phyloP scores from a whole-genome alignment of 148 eudicot genomes.

The Cornus florida region DNA sequence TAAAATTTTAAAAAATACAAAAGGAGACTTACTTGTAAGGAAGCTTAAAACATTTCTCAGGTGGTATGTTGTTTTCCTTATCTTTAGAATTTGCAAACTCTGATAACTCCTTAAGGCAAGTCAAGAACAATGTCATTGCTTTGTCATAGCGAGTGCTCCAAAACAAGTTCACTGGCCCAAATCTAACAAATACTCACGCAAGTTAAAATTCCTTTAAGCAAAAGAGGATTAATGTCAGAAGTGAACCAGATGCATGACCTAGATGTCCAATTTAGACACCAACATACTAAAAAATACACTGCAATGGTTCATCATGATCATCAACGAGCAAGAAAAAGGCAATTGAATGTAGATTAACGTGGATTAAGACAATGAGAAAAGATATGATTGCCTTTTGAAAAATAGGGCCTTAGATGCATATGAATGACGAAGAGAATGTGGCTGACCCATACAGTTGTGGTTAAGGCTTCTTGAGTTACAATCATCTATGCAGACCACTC shows the following conservation, averaged over 20 bases:
- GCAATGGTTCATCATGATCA: background rate
- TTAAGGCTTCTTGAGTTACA: background rate
- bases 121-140: constrained; percentile 94
- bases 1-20: background rate
- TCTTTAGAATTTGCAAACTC: constrained; percentile 91
- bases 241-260: constrained; percentile 5
- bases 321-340: background rate
- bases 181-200: constrained; percentile 37
- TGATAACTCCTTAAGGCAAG: constrained; percentile 95
- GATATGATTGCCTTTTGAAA: background rate
- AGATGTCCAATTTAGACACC: background rate
- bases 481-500: background rate
- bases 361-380: background rate
- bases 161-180: constrained; percentile 97
- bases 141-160: constrained; percentile 99
- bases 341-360: background rate
- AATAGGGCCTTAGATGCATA: background rate
- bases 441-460: background rate
- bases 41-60: constrained; percentile 86
- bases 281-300: background rate
- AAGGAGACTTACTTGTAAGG: constrained; percentile 72
- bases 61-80: constrained; percentile 81
- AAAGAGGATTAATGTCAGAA: background rate
- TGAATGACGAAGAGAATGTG: background rate
- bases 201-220: constrained; percentile 4